A percentile compares a stretch with the other conserved stretches of the same genome.
Evolutionary conservation across 176 grass and related monocot species (phyloP).

Genomic region (Cocos nucifera): DNA sequence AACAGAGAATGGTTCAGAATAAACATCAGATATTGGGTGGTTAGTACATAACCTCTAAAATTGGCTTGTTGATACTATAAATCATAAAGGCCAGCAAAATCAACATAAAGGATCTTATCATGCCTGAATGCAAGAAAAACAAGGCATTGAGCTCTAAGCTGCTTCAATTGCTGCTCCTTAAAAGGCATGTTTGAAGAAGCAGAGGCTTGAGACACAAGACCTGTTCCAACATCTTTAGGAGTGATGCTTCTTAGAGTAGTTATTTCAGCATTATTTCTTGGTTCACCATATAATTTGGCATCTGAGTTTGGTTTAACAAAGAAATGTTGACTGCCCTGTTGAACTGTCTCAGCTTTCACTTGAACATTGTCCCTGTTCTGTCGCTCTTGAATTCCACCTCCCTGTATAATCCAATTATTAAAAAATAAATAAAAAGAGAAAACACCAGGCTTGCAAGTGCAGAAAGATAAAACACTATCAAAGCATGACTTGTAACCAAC

Average conservation of each 20-base stretch:
- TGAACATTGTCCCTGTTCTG: conserved; percentile 35
- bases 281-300: conserved; percentile 28
- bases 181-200: conserved; percentile 39
- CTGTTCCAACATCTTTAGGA: conserved; percentile 33
- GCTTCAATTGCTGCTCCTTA: conserved; percentile 95
- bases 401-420: conserved; percentile 38
- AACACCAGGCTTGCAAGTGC: no score
- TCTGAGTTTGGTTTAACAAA: conserved; percentile 3
- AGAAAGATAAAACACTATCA: no score
- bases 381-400: conserved; percentile 64
- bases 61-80: no score
- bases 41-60: no score
- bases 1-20: background rate
- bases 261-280: background rate
- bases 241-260: no score
- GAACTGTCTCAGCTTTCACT: conserved; percentile 37
- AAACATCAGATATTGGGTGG: background rate
- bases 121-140: conserved; percentile 99
- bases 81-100: background rate
- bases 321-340: conserved; percentile 6
- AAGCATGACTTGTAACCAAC: no score
- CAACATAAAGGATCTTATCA: background rate
- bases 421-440: background rate
- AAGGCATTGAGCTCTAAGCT: conserved; percentile 97
- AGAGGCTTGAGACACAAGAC: conserved; percentile 43